phyloP scores from a whole-genome alignment of 2,329 filamentous ascomycete species.

The Talaromyces sp. region DNA sequence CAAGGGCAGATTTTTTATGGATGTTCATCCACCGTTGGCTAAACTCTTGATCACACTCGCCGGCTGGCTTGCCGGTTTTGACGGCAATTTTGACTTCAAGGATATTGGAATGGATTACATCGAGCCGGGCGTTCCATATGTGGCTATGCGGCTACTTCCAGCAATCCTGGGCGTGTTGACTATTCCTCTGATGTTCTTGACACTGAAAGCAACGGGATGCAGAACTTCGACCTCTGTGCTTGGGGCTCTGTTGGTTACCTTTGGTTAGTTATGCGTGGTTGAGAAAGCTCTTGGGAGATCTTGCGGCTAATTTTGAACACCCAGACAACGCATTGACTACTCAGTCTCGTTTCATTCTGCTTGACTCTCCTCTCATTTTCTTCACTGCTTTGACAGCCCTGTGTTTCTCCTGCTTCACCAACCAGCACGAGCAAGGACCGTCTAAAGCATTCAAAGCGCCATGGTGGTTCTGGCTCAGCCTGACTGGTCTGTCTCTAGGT shows the following conservation, averaged over 20 bases:
- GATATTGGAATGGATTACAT: conserved; percentile 99
- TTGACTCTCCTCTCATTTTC: conserved; percentile 90
- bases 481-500: conserved; percentile 81
- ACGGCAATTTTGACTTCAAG: conserved; percentile 97
- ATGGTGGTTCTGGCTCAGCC: conserved; percentile 97
- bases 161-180: conserved; percentile 83
- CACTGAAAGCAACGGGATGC: conserved; percentile 84
- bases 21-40: conserved; percentile 95
- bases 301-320: neutral
- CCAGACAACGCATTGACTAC: conserved; percentile 91
- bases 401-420: conserved; percentile 87
- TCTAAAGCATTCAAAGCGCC: conserved; percentile 77
- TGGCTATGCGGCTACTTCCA: conserved; percentile 92
- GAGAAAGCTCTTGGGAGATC: neutral
- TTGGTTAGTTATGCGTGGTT: conserved; percentile 54
- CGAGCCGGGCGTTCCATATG: conserved; percentile 90
- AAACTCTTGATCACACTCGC: conserved; percentile 95
- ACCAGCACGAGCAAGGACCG: conserved; percentile 92
- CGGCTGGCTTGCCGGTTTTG: conserved; percentile 90
- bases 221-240: conserved; percentile 77
- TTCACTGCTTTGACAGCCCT: conserved; percentile 90
- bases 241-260: conserved; percentile 81
- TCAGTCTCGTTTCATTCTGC: conserved; percentile 88
- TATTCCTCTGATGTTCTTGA: conserved; percentile 90
- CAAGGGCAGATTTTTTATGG: conserved; percentile 99